Evolutionary conservation across 2,329 filamentous ascomycete species (phyloP), one percentile per base, ranked within the genome.

Genomic region (Botrytis byssoidea): DNA sequence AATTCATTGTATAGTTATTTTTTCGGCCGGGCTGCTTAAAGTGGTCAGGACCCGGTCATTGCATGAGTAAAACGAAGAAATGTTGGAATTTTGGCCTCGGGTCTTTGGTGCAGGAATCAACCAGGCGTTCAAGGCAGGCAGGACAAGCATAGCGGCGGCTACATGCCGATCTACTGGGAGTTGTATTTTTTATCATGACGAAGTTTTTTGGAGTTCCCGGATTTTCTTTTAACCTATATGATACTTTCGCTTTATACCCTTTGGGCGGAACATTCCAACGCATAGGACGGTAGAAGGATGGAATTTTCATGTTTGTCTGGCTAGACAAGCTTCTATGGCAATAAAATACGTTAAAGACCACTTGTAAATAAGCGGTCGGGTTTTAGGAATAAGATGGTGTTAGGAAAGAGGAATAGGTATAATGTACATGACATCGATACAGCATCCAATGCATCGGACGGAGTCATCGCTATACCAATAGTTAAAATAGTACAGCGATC

Each of bases 211-310:
- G 65, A 29, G 46, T 55, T 55, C 10, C 16, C 16, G 35, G 65
- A 40, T 55, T 57, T 68, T 55, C 44, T 29, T 55, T 55, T 22
- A 9, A 40, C 6, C 25, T 29, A 40, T 42, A 10, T 57, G 48
- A 35, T 68, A 69, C 20, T 42, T 69, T 57, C 66, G 12, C 66
- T 69, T 42, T 69, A 69, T 69, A 69, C 66, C 66, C 66, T 55
- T 42, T 57, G 37, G 48, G 51, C 66, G 37, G 51, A 29, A 37
- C 20, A 25, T 57, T 42, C 55, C 66, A 42, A 69, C 7, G 48
- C 65, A 68, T 68, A 55, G 66, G 66, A 69, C n/a, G 51, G 48
- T 69, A 69, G 66, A 69, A 48, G 37, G 37, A 16, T 57, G 66
- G 66, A 57, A 42, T 32, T 57, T 57, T 25, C n/a, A 42, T 32